Evolutionary conservation across 129 eudicot species (phyloP).

Genomic region (Tagetes erecta): DNA sequence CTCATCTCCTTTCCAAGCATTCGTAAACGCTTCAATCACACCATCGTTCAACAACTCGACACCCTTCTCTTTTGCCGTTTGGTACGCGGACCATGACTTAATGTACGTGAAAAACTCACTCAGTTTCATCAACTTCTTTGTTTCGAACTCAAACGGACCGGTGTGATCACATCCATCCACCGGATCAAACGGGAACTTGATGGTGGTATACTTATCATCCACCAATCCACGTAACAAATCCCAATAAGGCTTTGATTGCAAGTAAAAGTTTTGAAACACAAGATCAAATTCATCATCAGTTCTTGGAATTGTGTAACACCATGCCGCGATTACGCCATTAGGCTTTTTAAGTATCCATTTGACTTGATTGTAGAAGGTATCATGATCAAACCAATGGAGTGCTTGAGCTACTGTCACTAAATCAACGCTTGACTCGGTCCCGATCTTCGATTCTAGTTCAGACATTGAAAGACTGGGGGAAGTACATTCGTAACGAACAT

Average conservation of each 20-base stretch:
- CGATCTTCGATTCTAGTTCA: constrained; percentile 36
- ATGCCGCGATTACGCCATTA: constrained; percentile 70
- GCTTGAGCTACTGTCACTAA: constrained; percentile 74
- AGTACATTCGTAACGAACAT: constrained; percentile 60
- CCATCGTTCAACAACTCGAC: constrained; percentile 60
- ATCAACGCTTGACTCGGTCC: constrained; percentile 47
- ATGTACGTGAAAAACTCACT: constrained; percentile 42
- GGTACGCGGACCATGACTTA: constrained; percentile 70
- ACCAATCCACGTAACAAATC: constrained; percentile 38
- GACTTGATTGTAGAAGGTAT: constrained; percentile 59
- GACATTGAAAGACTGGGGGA: constrained; percentile 38
- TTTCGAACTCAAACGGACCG: constrained; percentile 62
- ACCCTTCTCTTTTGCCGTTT: constrained; percentile 63
- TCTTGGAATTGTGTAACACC: constrained; percentile 68
- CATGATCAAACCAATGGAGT: constrained; percentile 70
- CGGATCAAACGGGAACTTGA: constrained; percentile 67
- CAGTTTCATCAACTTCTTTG: constrained; percentile 48
- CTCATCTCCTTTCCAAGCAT: constrained; percentile 63
- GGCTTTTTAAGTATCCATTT: constrained; percentile 66
- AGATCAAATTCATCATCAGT: constrained; percentile 41
- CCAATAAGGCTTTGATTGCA: constrained; percentile 51
- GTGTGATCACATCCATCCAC: constrained; percentile 60
- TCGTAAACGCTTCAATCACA: constrained; percentile 47
- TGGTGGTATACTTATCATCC: constrained; percentile 45
- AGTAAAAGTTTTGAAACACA: constrained; percentile 37